Base-by-base conservation (phyloP, 2,329 filamentous ascomycete genomes). In the Fusarium sp. region DNA sequence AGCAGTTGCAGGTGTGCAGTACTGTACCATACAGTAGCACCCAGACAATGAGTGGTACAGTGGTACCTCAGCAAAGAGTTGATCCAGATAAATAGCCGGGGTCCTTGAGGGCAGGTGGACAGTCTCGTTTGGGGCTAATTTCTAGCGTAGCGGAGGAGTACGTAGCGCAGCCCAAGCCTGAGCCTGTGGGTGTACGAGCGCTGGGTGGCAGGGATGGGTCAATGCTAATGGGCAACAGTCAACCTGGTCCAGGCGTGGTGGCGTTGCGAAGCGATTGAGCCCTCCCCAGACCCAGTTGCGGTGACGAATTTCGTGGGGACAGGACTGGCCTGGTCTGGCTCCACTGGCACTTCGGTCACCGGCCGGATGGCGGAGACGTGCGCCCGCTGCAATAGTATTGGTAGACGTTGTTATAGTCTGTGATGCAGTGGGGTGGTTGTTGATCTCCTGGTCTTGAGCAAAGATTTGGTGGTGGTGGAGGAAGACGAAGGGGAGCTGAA, bases 271-370 rank as follows among this genome's bases (percentile, higher is more conserved):
- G 53, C 52, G 49, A 60, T 45, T 54, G 49, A 57, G 49, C 50
- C 49, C 49, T 63, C 49, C 60, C 60, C 60, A 63, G 60, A 46
- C 60, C 61, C 60, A 63, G 61, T 60, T 67, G 61, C 67, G 67
- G 67, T 70, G 67, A 70, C 67, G 67, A 69, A 66, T 58, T 67
- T 70, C 67, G 67, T 70, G 67, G 67, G 63, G 67, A 59, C 42
- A 17, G 31, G 31, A 33, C 45, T 43, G 39, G 23, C 31, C 29
- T 53, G 45, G 36, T 47, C 58, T 62, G 56, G 39, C 39, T 44
- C 53, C 53, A 53, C 51, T 66, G 61, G 54, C 63, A 60, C 53
- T 57, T 61, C 53, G 63, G 58, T 63, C 65, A 51, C 56, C 37
- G 37, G 61, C 61, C 61, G 61, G 60, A 64, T 60, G 57, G 61